Evolutionary conservation across 2,329 filamentous ascomycete species (phyloP).

Genomic region (Nannizzia gypsea): DNA sequence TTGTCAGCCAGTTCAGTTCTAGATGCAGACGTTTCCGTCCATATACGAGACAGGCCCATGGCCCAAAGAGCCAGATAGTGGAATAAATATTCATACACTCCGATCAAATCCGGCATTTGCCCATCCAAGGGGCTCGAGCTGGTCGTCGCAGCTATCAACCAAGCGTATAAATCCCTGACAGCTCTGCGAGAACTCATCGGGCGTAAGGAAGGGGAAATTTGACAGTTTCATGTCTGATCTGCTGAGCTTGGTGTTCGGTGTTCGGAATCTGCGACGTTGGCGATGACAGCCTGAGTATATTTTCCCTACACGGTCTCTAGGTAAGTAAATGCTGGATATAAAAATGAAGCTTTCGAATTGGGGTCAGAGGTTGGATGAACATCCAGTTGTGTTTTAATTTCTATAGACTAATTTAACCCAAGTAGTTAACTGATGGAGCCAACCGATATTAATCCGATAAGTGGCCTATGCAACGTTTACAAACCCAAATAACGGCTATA

Average conservation of each 20-base stretch:
- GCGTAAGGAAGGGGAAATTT: constrained; percentile 8
- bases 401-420: too few species aligned
- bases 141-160: constrained; percentile 2
- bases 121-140: constrained; percentile 5
- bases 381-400: too few species aligned
- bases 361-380: background rate
- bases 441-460: too few species aligned
- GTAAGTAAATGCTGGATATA: background rate
- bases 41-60: background rate
- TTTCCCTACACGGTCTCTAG: too few species aligned
- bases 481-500: too few species aligned
- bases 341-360: background rate
- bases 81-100: background rate
- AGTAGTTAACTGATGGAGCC: too few species aligned
- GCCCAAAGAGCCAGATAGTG: too few species aligned
- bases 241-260: background rate
- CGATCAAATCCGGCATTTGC: constrained; percentile 5
- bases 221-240: background rate
- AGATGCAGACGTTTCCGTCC: background rate
- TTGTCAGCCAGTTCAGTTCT: background rate
- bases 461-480: too few species aligned
- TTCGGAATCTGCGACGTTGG: background rate
- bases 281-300: background rate
- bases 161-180: constrained; percentile 4
- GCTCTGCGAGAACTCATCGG: constrained; percentile 7